Evolutionary conservation across 208 protist genomes (phyloP).

Genomic region (Trypanosoma platydactyli): DNA sequence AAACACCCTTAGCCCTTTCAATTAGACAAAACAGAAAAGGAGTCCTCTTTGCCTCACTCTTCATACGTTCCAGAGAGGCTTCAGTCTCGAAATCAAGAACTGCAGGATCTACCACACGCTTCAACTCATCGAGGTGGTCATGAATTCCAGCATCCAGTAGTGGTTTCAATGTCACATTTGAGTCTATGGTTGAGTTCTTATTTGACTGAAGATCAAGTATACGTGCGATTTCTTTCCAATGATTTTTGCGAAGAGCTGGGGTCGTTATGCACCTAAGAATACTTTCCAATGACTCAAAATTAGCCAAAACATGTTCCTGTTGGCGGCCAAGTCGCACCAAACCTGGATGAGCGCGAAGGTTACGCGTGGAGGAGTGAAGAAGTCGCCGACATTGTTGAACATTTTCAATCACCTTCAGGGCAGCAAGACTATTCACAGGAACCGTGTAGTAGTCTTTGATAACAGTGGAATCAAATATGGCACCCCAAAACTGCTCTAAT

Average conservation of each 20-base stretch:
- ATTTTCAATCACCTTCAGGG: conserved; percentile 62
- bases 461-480: conserved; percentile 54
- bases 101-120: conserved; percentile 64
- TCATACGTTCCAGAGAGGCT: conserved; percentile 80
- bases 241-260: conserved; percentile 77
- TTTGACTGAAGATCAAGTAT: conserved; percentile 46
- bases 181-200: conserved; percentile 52
- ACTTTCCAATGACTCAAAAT: conserved; percentile 77
- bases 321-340: conserved; percentile 76
- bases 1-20: conserved; percentile 20
- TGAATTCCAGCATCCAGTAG: conserved; percentile 71
- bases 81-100: conserved; percentile 77
- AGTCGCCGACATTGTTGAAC: conserved; percentile 77
- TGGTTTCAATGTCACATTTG: conserved; percentile 52
- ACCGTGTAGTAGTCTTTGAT: conserved; percentile 76
- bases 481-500: conserved; percentile 84
- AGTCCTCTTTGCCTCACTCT: conserved; percentile 77
- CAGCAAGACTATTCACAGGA: conserved; percentile 55
- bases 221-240: conserved; percentile 88
- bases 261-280: conserved; percentile 71
- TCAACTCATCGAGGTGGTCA: conserved; percentile 52
- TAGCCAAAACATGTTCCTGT: conserved; percentile 72
- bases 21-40: conserved; percentile 52
- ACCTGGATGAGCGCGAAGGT: conserved; percentile 62
- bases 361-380: conserved; percentile 69